Conservation (phyloP, 257 asterid genomes). For the Solanum appendiculatum region DNA sequence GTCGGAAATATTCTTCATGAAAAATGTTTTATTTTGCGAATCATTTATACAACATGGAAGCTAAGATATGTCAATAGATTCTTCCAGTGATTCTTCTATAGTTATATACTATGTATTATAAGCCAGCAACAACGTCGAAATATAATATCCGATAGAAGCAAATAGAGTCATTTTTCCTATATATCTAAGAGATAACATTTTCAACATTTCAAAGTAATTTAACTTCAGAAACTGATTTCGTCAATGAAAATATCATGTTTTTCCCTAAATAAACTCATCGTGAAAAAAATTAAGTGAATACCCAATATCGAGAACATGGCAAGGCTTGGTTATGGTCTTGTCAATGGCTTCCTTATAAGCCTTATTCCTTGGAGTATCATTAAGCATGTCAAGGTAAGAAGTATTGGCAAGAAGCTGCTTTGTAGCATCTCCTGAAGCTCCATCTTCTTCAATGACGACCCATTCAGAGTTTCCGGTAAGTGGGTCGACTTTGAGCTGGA, state of each 20-base stretch:
- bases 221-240: neutral
- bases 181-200: neutral
- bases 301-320: conserved; percentile 99
- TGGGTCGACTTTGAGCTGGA: conserved; percentile 72
- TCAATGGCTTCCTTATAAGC: conserved; percentile 76
- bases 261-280: neutral
- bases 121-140: neutral
- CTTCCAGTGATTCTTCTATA: neutral
- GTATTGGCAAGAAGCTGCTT: conserved; percentile 63
- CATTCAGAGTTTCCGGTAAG: conserved; percentile 83
- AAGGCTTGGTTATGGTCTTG: conserved; percentile 59
- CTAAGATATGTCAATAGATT: neutral
- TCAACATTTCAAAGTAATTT: neutral
- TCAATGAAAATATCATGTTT: neutral
- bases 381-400: conserved; percentile 89
- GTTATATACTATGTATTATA: neutral
- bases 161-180: neutral
- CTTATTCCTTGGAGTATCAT: conserved; percentile 60
- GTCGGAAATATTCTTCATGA: neutral
- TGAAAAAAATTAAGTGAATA: conserved; percentile 10
- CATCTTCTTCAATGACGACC: conserved; percentile 63
- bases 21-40: neutral
- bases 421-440: conserved; percentile 17
- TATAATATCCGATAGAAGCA: neutral
- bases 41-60: neutral